Evolutionary conservation across 192 early-diverging fungal genomes (phyloP).

Genomic region (Coemansia sp.): DNA sequence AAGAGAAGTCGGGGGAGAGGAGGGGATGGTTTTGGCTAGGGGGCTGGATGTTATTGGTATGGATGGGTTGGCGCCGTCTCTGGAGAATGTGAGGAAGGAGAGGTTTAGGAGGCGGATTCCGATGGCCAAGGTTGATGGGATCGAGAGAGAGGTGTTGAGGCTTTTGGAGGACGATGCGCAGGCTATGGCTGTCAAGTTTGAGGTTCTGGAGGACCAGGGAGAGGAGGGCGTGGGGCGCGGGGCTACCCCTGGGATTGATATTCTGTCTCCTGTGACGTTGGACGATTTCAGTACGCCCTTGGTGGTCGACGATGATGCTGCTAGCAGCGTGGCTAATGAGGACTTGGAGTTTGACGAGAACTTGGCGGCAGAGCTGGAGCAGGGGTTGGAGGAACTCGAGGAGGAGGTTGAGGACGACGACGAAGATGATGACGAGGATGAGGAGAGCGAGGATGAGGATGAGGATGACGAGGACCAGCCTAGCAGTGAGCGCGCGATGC

Average conservation of each 20-base stretch:
- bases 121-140: conserved; percentile 21
- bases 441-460: too few relatives aligned
- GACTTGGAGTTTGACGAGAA: conserved; percentile 44
- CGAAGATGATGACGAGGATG: too few relatives aligned
- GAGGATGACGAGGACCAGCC: conserved; percentile 34
- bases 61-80: conserved; percentile 30
- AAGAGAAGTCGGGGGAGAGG: too few relatives aligned
- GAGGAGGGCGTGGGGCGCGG: conserved; percentile 20
- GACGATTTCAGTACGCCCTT: conserved; percentile 38
- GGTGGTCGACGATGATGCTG: conserved; percentile 37
- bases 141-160: conserved; percentile 39
- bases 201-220: conserved; percentile 25
- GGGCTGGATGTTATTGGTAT: conserved; percentile 30
- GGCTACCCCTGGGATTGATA: conserved; percentile 38
- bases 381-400: conserved; percentile 32
- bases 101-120: conserved; percentile 37
- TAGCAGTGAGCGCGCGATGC: conserved; percentile 38
- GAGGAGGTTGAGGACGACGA: conserved; percentile 34
- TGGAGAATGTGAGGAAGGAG: conserved; percentile 26
- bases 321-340: conserved; percentile 44
- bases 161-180: conserved; percentile 42
- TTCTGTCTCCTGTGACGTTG: conserved; percentile 42
- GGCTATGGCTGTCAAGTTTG: conserved; percentile 41
- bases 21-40: conserved; percentile 17
- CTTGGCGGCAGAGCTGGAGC: conserved; percentile 40